Evolutionary conservation across 2,329 filamentous ascomycete species (phyloP), one percentile per base, ranked within the genome.

Genomic region (Alternaria ventricosa): DNA sequence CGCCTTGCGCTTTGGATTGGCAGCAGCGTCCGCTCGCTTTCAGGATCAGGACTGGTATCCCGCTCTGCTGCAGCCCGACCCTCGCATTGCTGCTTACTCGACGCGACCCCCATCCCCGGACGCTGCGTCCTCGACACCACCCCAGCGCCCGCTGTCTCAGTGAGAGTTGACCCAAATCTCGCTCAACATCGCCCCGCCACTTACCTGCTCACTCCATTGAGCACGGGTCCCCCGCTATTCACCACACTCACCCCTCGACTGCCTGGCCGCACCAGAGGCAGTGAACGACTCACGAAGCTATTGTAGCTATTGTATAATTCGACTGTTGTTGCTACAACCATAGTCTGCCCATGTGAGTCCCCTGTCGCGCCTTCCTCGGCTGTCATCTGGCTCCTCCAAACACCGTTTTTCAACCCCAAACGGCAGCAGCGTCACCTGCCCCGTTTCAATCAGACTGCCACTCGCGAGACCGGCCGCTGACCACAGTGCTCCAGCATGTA

Each of bases 401-500:
- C 51, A 41, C 41, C 28, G n/a, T 25, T 3, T 18, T 33, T 46
- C 20, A 18, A 51, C 30, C 36, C 50, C 22, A 28, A 45, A 50
- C 41, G 30, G 41, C 46, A 23, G 46, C 20, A 59, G 41, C 62
- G 57, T 28, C 28, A 43, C 51, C 30, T 60, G 46, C 46, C 44
- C 20, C 53, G 28, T 22, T 9, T 47, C 41, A 41, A 47, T 28
- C 51, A 23, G 11, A 51, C 55, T 30, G 23, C 36, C 55, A 28
- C 59, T 60, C 30, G 20, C 28, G 56, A 55, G 47, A 28, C 49
- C 43, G 41, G 49, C n/a, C 50, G 51, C 68, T 68, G 60, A 74
- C 46, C 53, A 36, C 60, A 22, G 20, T 49, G 30, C 46, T 9
- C n/a, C 77, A 88, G 87, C 70, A 85, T 88, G 74, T 90, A 90